These are phyloP conservation scores for Pichia cephalocereana DNA, from an alignment of 805 yeast species.

Conservation along the genomic window DNA sequence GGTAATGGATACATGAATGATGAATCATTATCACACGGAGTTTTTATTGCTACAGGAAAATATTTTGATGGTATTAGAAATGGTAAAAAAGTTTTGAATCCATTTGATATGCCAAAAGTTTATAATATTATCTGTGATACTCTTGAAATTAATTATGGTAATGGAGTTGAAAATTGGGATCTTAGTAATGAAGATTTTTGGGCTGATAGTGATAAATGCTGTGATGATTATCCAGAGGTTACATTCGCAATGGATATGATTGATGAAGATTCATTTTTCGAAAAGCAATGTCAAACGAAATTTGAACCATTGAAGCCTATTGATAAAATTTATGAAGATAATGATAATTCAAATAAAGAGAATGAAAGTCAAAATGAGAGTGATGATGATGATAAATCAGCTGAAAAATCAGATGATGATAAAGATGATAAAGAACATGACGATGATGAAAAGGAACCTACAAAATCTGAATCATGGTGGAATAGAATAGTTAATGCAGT, in stretches of 20 bases:
- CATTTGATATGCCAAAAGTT: conserved; percentile 65
- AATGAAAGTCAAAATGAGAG: too few relatives aligned
- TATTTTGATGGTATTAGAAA: conserved; percentile 40
- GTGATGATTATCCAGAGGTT: conserved; percentile 53
- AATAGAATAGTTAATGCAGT: background rate
- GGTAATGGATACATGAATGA: conserved; percentile 61
- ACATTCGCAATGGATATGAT: conserved; percentile 34
- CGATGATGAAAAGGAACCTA: too few relatives aligned
- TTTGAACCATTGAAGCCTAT: background rate
- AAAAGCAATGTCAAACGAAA: background rate
- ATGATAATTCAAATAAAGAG: too few relatives aligned
- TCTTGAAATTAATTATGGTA: conserved; percentile 25
- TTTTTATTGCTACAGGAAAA: conserved; percentile 78
- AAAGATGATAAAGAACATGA: too few relatives aligned
- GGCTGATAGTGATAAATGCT: background rate
- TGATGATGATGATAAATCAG: too few relatives aligned
- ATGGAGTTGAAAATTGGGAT: background rate
- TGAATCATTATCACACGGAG: conserved; percentile 72
- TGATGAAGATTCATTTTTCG: conserved; percentile 28
- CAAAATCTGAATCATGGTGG: conserved; percentile 6
- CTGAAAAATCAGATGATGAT: too few relatives aligned
- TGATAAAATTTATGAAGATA: background rate
- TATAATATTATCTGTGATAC: conserved; percentile 69
- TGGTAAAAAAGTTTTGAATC: conserved; percentile 28
- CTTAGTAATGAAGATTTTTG: background rate